Base-by-base conservation (phyloP, 768 basidiomycete genomes). In the Royoungia palumana region DNA sequence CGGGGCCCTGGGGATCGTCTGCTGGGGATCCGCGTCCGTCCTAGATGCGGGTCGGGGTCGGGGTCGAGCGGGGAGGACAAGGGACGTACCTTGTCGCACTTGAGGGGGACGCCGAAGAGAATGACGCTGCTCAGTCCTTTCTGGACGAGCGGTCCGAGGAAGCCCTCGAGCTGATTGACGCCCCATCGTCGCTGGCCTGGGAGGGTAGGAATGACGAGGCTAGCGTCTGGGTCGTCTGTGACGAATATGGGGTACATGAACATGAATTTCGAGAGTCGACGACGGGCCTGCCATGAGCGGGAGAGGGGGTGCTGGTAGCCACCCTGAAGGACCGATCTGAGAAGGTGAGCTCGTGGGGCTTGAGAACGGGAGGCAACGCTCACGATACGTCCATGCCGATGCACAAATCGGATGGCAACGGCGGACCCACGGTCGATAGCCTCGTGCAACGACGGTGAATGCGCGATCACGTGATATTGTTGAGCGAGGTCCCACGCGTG, bases 161-260 rank as follows among this genome's bases (percentile, higher is more conserved):
- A 96, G 20, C 67, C 84, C 51, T 90, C 81, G n/a, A 99, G 78
- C 54, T 79, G 82, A 71, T 97, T 90, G n/a, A 99, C 72, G 10
- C 96, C 96, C 96, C 96, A 98, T 40, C 94, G 72, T 45, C 85
- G 80, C 65, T 97, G 94, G 6, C 86, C 89, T 6, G 94, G 94
- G 9, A 97, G 74, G 19, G 82, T 76, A 0, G 78, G 61, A 56
- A 98, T 94, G 51, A 80, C 77, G 42, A 85, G 83, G 65, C 81
- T 79, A 7, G 92, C 90, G 50, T 93, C 78, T 2, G 92, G 85
- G 50, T 97, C 92, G 68, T 98, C 95, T 16, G 94, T 93, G 60
- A 98, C 88, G 67, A 99, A 97, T 62, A 99, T 94, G 7, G 96
- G 96, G 68, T 98, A 99, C 89, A 97, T 97, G 69, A 99, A 79